Evolutionary conservation across 1,284 basidiomycete species (phyloP), one percentile per base, ranked within the genome.

Genomic region (Leucoagaricus sp.): DNA sequence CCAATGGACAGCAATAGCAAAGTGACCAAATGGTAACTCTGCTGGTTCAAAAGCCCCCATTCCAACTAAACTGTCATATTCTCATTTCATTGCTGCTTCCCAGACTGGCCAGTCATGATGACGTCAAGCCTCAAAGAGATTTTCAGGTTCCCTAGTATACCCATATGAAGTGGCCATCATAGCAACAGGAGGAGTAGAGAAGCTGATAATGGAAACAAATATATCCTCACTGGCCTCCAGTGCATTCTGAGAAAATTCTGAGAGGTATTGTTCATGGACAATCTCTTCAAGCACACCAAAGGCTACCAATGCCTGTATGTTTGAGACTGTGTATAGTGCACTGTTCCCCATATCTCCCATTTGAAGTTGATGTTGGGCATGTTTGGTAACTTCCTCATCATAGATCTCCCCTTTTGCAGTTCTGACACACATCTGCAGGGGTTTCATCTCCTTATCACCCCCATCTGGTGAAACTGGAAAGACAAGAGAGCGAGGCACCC

Each of bases 1-100:
- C 71, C 69, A 73, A 25, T 64, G 59, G 12, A 56, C 64, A 0
- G 65, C 62, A 31, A 70, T 64, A 2, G 58, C 55, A 8, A 58
- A 59, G 1, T 44, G 8, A 1, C 56, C 38, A 29, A 38, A 21
- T 19, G 59, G 58, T 3, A 55, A 25, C 7, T 13, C 19, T 7
- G 15, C 40, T 2, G 47, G 48, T 25, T 28, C 40, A 46, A 57
- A 62, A 13, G 53, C 58, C 6, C 54, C 56, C 47, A 54, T 57
- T 3, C 9, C 8, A 6, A 40, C 31, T 40, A 60, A 42, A 49
- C 49, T 56, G 8, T 31, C 34, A 25, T 60, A 42, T 36, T 61
- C 62, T 34, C 56, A 57, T 10, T 54, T 17, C 36, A 48, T 49
- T 8, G 58, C 60, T 3, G 26, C 53, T 17, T 23, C 15, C 61